Conservation (phyloP, 371 early-diverging fungal species). For the Haplosporangium sp. region DNA sequence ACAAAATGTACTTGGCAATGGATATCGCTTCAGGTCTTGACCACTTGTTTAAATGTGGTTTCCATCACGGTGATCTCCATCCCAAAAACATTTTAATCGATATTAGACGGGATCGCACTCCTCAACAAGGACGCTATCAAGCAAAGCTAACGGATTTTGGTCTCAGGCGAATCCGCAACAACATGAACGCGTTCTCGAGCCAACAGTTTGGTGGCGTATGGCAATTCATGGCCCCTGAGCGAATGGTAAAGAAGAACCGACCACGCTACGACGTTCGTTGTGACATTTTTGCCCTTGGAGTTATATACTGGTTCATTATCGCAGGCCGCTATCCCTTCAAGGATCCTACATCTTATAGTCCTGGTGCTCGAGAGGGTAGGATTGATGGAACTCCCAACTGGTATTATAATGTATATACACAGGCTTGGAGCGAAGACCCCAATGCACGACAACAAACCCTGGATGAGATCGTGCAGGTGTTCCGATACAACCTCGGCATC, state of each 20-base stretch:
- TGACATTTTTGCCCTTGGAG: slow-evolving; percentile 49
- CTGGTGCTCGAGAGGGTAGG: slow-evolving; percentile 25
- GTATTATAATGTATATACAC: slow-evolving; percentile 27
- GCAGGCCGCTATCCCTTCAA: slow-evolving; percentile 42
- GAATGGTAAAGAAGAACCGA: slow-evolving; percentile 27
- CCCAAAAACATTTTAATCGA: slow-evolving; percentile 52
- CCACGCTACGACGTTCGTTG: slow-evolving; percentile 42
- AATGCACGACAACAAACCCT: slow-evolving; percentile 28
- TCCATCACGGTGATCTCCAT: slow-evolving; percentile 52
- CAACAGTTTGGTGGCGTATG: slow-evolving; percentile 47
- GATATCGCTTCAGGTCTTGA: slow-evolving; percentile 45
- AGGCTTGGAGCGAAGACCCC: slow-evolving; percentile 44
- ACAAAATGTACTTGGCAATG: slow-evolving; percentile 32
- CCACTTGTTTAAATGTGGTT: slow-evolving; percentile 40
- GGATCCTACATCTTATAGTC: slow-evolving; percentile 10
- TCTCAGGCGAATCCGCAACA: slow-evolving; percentile 35
- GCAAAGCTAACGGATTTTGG: slow-evolving; percentile 54
- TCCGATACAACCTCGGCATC: slow-evolving; percentile 18
- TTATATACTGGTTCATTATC: slow-evolving; percentile 46
- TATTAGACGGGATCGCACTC: slow-evolving; percentile 3
- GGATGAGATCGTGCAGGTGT: slow-evolving; percentile 34
- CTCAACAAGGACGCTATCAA: slow-evolving; percentile 29
- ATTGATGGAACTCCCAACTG: slow-evolving; percentile 42
- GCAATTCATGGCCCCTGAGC: slow-evolving; percentile 53
- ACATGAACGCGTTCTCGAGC: slow-evolving; percentile 34